Base-by-base conservation (phyloP, 495 filamentous ascomycete genomes). In the Aspergillus kassunensis region DNA sequence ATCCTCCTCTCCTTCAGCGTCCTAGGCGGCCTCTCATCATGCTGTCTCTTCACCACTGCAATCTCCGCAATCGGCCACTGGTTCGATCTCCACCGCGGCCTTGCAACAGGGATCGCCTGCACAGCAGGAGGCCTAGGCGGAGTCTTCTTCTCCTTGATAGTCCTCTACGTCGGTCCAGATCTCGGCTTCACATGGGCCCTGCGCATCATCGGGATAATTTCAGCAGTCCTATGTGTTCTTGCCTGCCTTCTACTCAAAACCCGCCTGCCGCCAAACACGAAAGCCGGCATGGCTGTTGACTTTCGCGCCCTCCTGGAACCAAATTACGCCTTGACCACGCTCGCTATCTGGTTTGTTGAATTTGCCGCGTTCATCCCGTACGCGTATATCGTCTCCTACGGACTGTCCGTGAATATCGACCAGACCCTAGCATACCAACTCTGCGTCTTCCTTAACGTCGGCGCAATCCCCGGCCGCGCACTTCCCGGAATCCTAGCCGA, bases 161-260 rank as follows among this genome's bases (percentile, higher is more conserved):
- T 91, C 5, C 78, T 87, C 43, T 66, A 62, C 31, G 75, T 85
- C 1, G 77, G 86, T 29, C 76, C 75, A 3, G 60, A 63, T 6
- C 62, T 92, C 21, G 88, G 88, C 19, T 92, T 85, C 64, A 76
- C 73, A 25, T 90, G 88, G 87, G 75, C 87, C 7, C 81, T 87
- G 13, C 79, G 88, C 5, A 80, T 85, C 51, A 65, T 90, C 11
- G 88, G 80, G 0, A 39, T 49, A 3, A 39, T 37, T 21, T 27
- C 13, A 0, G 80, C 89, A 29, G 68, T 91, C 20, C 78, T 76
- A 53, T 87, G 23, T 77, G 60, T 25, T 9, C 16, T 70, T 2
- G 59, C 61, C 0, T 63, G 60, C 34, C 30, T 61, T 20, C 56
- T 67, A 3, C 44, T 68, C 9, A 59, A 43, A 23, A 62, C 61